Percentiles rank a stretch among this genome's conserved stretches.
phyloP scores from a whole-genome alignment of 1,139 yeast genomes.

The Candida sanyaensis region DNA sequence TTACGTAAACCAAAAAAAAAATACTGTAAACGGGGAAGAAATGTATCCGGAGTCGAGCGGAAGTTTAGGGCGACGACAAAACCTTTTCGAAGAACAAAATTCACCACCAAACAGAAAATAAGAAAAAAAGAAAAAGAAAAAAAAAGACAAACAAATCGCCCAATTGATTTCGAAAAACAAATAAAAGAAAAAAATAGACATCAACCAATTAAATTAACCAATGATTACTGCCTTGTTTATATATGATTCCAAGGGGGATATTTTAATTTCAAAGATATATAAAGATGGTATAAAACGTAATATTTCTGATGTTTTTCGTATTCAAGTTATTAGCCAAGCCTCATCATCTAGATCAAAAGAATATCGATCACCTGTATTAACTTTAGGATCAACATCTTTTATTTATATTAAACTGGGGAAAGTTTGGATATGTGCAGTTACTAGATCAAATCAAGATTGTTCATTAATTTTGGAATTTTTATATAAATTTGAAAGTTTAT shows the following conservation, averaged over 20 bases:
- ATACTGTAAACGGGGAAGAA: too few species aligned
- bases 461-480: conserved; percentile 78
- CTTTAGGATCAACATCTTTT: conserved; percentile 91
- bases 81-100: too few species aligned
- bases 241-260: conserved; percentile 80
- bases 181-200: background rate
- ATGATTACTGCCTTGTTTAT: conserved; percentile 84
- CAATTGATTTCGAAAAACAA: background rate
- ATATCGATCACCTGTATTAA: conserved; percentile 77
- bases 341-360: conserved; percentile 23
- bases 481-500: conserved; percentile 55
- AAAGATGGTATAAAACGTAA: conserved; percentile 65
- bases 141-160: background rate
- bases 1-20: too few species aligned
- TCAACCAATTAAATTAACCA: background rate
- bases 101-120: too few species aligned
- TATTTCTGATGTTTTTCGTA: conserved; percentile 86
- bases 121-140: background rate
- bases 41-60: too few species aligned
- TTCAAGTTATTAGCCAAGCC: conserved; percentile 73
- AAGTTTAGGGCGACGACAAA: too few species aligned
- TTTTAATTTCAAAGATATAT: conserved; percentile 75
- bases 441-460: conserved; percentile 87
- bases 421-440: conserved; percentile 83
- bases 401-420: conserved; percentile 71